A percentile compares a stretch with the other conserved stretches of the same genome.
phyloP scores from a whole-genome alignment of 139 green algal species.

The Closterium sp. region DNA sequence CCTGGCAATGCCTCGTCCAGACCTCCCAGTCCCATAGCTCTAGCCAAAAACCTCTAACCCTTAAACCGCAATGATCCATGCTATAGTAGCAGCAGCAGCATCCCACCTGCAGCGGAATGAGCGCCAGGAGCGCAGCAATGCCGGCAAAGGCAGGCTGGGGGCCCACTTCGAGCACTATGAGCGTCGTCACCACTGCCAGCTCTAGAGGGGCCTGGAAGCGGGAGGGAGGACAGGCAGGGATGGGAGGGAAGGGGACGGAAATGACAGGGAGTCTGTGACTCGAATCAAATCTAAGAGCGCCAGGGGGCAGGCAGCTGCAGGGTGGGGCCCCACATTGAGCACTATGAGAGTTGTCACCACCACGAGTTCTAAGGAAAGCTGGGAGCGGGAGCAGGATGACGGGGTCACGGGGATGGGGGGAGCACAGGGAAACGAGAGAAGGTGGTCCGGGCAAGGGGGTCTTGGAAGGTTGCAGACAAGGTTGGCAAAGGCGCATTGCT shows the following conservation, averaged over 20 bases:
- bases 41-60: not conserved
- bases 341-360: not conserved
- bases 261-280: too few relatives aligned
- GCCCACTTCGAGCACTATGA: conserved; percentile 14
- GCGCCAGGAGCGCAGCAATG: conserved; percentile 9
- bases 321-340: not conserved
- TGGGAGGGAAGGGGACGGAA: not conserved
- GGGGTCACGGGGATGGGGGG: too few relatives aligned
- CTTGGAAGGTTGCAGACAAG: too few relatives aligned
- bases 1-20: too few relatives aligned
- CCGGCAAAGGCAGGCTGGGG: conserved; percentile 4
- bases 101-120: conserved; percentile 41
- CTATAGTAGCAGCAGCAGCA: too few relatives aligned
- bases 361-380: not conserved
- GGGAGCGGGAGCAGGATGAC: too few relatives aligned
- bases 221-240: not conserved
- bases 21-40: not conserved
- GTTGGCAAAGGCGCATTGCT: too few relatives aligned
- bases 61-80: not conserved
- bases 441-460: too few relatives aligned
- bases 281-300: too few relatives aligned
- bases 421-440: too few relatives aligned
- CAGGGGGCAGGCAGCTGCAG: too few relatives aligned
- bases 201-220: conserved; percentile 18
- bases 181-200: conserved; percentile 8